A percentile compares a stretch with the other conserved stretches of the same genome.
These are phyloP conservation scores for Leccinum griseonigrum DNA, from an alignment of 1,284 basidiomycete species.

Conservation along the genomic window DNA sequence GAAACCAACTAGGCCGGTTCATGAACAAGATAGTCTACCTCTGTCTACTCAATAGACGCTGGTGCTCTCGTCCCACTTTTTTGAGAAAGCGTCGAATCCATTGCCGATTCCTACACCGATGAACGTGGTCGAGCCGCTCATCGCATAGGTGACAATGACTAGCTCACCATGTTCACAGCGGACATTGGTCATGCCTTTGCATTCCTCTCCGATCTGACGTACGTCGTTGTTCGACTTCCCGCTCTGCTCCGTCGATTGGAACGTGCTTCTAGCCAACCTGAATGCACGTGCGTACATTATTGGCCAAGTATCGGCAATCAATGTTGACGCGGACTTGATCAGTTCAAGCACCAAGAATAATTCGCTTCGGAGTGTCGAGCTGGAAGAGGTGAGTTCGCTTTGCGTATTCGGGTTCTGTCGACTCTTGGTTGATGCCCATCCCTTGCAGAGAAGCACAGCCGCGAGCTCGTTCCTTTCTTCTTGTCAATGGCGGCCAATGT, in stretches of 20 bases:
- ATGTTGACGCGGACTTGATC: too few relatives aligned
- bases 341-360: too few relatives aligned
- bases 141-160: neutral
- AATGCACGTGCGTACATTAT: too few relatives aligned
- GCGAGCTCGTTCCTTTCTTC: conserved; percentile 81
- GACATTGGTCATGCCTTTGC: conserved; percentile 1
- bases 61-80: conserved; percentile 15
- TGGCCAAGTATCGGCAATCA: too few relatives aligned
- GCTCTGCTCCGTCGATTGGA: too few relatives aligned
- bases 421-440: conserved; percentile 64
- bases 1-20: neutral
- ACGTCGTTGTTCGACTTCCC: too few relatives aligned
- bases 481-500: conserved; percentile 48
- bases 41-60: conserved; percentile 20
- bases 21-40: conserved; percentile 2
- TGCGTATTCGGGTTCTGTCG: conserved; percentile 37
- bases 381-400: too few relatives aligned
- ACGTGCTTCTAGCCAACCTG: too few relatives aligned
- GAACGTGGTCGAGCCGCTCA: neutral
- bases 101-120: neutral
- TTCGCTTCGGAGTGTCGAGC: too few relatives aligned
- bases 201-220: too few relatives aligned
- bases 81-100: neutral
- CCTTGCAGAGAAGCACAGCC: conserved; percentile 71
- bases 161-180: conserved; percentile 10